These are phyloP conservation scores for Lachancea thermotolerans DNA, from an alignment of 805 yeast species.

Conservation along the genomic window DNA sequence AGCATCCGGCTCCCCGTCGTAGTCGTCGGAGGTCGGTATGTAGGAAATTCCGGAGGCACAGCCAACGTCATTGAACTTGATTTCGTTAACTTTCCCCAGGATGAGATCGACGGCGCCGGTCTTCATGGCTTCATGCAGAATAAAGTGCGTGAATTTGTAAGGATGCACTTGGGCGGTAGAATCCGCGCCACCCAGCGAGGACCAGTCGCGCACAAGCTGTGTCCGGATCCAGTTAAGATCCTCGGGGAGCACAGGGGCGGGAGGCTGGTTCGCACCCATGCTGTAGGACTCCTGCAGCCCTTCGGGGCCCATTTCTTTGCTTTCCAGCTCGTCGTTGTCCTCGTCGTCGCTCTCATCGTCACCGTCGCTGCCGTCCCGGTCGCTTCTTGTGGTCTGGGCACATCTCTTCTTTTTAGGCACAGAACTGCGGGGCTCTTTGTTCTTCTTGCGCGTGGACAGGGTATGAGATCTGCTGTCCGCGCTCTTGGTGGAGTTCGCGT, in stretches of 20 bases:
- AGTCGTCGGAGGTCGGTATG: slow-evolving; percentile 29
- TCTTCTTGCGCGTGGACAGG: slow-evolving; percentile 5
- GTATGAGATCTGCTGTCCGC: slow-evolving; percentile 4
- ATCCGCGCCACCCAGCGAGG: slow-evolving; percentile 72
- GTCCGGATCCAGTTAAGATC: slow-evolving; percentile 74
- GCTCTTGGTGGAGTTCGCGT: slow-evolving; percentile 10
- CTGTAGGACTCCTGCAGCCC: slow-evolving; percentile 6
- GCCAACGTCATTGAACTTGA: slow-evolving; percentile 56
- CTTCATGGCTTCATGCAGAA: slow-evolving; percentile 73
- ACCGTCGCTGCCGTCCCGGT: slow-evolving; percentile 2
- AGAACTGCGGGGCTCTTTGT: slow-evolving; percentile 6
- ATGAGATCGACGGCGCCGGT: slow-evolving; percentile 78
- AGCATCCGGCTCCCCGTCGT: slow-evolving; percentile 32
- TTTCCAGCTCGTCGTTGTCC: slow-evolving; percentile 1
- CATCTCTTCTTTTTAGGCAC: slow-evolving; percentile 11
- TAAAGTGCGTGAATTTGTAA: slow-evolving; percentile 80
- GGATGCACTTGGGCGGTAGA: slow-evolving; percentile 98
- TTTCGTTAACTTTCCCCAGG: slow-evolving; percentile 73
- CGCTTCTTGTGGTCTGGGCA: slow-evolving; percentile 2
- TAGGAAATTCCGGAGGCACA: slow-evolving; percentile 69
- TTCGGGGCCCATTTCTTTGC: slow-evolving; percentile 1
- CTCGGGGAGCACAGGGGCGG: slow-evolving; percentile 39
- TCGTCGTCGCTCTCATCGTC: slow-evolving; percentile 5
- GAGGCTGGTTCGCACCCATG: slow-evolving; percentile 2
- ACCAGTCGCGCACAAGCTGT: slow-evolving; percentile 61